Base-by-base conservation (phyloP, 2,329 filamentous ascomycete species). In the Aspergillus fumigatus region DNA sequence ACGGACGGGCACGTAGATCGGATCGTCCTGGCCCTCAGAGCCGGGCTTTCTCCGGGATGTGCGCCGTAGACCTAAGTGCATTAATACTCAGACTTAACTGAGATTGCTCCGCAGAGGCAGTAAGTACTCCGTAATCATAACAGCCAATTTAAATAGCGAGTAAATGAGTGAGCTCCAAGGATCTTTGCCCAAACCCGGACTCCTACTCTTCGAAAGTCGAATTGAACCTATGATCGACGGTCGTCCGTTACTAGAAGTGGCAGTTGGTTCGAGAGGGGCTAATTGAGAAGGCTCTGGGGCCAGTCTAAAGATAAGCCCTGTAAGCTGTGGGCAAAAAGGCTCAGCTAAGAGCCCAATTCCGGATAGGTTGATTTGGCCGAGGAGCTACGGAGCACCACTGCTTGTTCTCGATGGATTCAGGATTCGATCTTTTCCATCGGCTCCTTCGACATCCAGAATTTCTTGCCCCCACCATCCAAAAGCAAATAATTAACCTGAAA, bases 11-110 rank as follows among this genome's bases (percentile, higher is more conserved):
- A 35, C 58, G 61, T 55, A 58, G 61, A 61, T 62, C 53, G 47
- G 61, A 63, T 61, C 59, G 61, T 52, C 59, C 54, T 38, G 51
- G 23, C 43, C 38, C 47, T 59, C 51, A 55, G 29, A 58, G 26
- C 38, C 51, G 51, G 53, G 48, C 41, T 26, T 50, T 48, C 48
- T 48, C 53, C 52, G 55, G 51, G 10, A 32, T 32, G n/a, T 47
- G 23, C 11, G 19, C 43, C 21, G 21, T 26, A 10, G 43, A 47
- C 43, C 21, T 35, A 35, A 38, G 14, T 7, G n/a, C 32, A 17
- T 38, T 17, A 38, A 38, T 17, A 17, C 14, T 38, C 5, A 38
- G 14, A 38, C 14, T 38, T 17, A 17, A 6, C 32, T 17, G 32
- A 17, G 32, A 40, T 25, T 55, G 38, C 10, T 11, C 27, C 3